Percentiles rank a stretch among this genome's conserved stretches.
Conservation (phyloP, 2,329 filamentous ascomycete species). For the Pseudogymnoascus sp. region DNA sequence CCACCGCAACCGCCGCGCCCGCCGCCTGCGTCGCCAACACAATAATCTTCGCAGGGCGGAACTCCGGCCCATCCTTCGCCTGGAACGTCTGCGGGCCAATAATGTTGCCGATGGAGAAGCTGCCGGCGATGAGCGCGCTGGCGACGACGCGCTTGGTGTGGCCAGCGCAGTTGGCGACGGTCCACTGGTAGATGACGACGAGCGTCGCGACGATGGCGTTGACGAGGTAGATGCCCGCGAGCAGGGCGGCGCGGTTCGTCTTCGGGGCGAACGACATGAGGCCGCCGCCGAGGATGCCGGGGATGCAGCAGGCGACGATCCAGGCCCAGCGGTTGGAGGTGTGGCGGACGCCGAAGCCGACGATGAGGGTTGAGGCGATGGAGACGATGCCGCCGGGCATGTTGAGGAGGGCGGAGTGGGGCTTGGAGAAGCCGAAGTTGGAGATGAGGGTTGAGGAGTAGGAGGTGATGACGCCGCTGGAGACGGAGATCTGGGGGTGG, state of each 20-base stretch:
- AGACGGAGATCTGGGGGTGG: slow-evolving; percentile 36
- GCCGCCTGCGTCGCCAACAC: slow-evolving; percentile 38
- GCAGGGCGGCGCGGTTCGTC: slow-evolving; percentile 37
- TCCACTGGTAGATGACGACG: slow-evolving; percentile 39
- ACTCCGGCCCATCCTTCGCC: slow-evolving; percentile 41
- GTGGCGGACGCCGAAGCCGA: slow-evolving; percentile 39
- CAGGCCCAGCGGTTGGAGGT: slow-evolving; percentile 43
- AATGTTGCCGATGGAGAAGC: slow-evolving; percentile 46
- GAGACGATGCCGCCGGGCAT: slow-evolving; percentile 45
- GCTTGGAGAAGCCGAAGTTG: slow-evolving; percentile 38
- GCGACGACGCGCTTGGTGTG: slow-evolving; percentile 44
- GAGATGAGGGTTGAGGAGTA: slow-evolving; percentile 47
- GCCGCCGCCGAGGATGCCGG: slow-evolving; percentile 32
- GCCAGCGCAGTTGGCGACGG: slow-evolving; percentile 41
- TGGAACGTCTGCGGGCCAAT: slow-evolving; percentile 50
- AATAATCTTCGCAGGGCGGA: slow-evolving; percentile 43
- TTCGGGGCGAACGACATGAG: slow-evolving; percentile 44
- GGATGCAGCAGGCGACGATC: slow-evolving; percentile 40
- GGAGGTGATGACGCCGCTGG: slow-evolving; percentile 44
- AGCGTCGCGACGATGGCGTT: slow-evolving; percentile 41
- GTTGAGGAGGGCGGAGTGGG: slow-evolving; percentile 43
- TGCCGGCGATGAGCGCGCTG: slow-evolving; percentile 38
- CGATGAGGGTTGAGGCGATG: slow-evolving; percentile 43
- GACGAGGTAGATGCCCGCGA: slow-evolving; percentile 43
- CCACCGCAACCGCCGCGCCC: slow-evolving; percentile 30